Base-by-base conservation (phyloP, 2,329 filamentous ascomycete genomes). In the Geosmithia flava region DNA sequence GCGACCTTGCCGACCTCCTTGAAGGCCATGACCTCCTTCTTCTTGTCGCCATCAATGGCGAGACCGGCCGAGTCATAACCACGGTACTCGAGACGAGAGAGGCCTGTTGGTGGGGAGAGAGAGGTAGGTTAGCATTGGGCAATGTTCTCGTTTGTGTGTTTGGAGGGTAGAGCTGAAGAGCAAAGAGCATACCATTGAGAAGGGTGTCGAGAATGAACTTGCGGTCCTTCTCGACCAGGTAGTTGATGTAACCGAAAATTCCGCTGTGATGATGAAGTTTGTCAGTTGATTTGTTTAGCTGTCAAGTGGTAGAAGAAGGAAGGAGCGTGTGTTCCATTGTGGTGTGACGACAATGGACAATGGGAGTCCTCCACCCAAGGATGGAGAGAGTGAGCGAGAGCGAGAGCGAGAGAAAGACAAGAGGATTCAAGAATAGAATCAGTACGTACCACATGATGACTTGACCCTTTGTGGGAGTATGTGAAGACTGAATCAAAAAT, bases 1-100 rank as follows among this genome's bases (percentile, higher is more conserved):
- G 84, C 88, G 53, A 98, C 93, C 81, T 98, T 98, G 76, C 93
- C 93, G 53, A 98, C 93, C 75, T 97, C 93, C 78, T 98, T 98
- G 80, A 89, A 97, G 53, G 93, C 90, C 56, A 87, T 80, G 56
- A 97, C 89, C 72, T 97, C 88, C 62, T 95, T 95, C 78, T 93
- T 95, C 82, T 96, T 97, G 78, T 98, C 87, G 54, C 93, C 93
- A 66, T 98, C 93, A 60, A 98, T 73, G 56, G 91, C 91, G 55
- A 98, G 78, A 74, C 93, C 93, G 53, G 93, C 91, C 54, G 93
- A 97, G 69, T 98, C 93, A 69, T 98, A 98, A 58, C 93, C 93
- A 69, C 93, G 87, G 76, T 98, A 98, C 72, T 98, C 93, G 60
- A 98, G 85, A 66, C 93, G 85, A 51, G 88, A 85, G 51, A 97